phyloP scores from a whole-genome alignment of 1,284 basidiomycete genomes.

The Trichosporon coremiiforme region DNA sequence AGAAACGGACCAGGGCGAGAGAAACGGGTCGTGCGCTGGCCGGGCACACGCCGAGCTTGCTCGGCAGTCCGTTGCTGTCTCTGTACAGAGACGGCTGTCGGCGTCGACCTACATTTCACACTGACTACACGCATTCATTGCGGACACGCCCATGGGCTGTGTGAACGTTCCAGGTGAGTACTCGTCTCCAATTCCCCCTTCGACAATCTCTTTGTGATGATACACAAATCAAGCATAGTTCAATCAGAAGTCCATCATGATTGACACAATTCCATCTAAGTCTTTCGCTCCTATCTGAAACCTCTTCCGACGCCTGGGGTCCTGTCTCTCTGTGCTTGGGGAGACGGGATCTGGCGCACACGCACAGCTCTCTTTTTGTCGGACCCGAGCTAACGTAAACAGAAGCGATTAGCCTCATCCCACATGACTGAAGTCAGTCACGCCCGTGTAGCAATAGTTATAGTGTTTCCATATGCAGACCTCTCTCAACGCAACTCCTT shows the following conservation, averaged over 20 bases:
- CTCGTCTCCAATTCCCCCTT: conserved; percentile 20
- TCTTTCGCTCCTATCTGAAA: conserved; percentile 89
- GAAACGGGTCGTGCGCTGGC: conserved; percentile 4
- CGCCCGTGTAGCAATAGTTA: neutral
- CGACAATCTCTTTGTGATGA: conserved; percentile 61
- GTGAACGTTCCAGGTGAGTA: conserved; percentile 80
- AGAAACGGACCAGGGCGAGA: conserved; percentile 19
- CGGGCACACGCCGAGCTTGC: conserved; percentile 1
- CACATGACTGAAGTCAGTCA: no score
- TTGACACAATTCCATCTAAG: conserved; percentile 63
- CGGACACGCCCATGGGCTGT: no score
- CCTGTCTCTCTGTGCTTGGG: conserved; percentile 20
- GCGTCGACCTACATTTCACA: neutral
- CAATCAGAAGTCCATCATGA: conserved; percentile 71
- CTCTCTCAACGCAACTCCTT: neutral
- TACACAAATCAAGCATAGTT: conserved; percentile 77
- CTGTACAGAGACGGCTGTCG: neutral
- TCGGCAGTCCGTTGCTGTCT: neutral
- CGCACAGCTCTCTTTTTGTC: conserved; percentile 7
- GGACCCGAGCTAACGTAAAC: conserved; percentile 19
- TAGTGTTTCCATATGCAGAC: neutral
- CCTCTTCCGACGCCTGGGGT: conserved; percentile 29
- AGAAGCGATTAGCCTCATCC: no score
- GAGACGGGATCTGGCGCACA: conserved; percentile 19
- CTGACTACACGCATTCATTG: neutral